phyloP scores from a whole-genome alignment of 805 yeast genomes.

The Isabelozyma pseudorhagii region DNA sequence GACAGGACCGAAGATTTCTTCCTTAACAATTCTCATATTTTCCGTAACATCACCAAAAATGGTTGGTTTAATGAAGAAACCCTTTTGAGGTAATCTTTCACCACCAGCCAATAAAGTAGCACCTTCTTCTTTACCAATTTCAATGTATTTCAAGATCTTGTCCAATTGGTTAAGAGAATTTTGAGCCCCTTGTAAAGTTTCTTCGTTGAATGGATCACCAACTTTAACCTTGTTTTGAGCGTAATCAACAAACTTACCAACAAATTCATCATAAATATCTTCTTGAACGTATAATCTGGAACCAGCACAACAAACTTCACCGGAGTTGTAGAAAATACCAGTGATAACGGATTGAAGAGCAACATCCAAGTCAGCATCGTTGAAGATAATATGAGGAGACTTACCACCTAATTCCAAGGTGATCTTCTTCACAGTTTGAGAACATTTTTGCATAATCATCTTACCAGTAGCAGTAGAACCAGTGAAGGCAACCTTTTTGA shows the following conservation, averaged over 20 bases:
- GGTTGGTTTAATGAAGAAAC: constrained; percentile 76
- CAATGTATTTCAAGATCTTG: constrained; percentile 73
- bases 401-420: constrained; percentile 96
- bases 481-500: constrained; percentile 90
- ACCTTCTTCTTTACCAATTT: constrained; percentile 79
- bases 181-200: constrained; percentile 87
- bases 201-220: constrained; percentile 83
- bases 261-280: constrained; percentile 72
- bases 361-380: constrained; percentile 76
- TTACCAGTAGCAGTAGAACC: constrained; percentile 94
- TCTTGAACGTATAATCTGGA: constrained; percentile 90
- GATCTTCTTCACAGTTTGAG: constrained; percentile 79
- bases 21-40: constrained; percentile 72
- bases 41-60: constrained; percentile 78
- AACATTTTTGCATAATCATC: constrained; percentile 74
- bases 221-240: constrained; percentile 53
- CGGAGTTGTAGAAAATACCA: constrained; percentile 91
- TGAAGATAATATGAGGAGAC: constrained; percentile 86
- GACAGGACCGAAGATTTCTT: constrained; percentile 95
- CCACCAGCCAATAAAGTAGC: constrained; percentile 84
- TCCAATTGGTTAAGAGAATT: constrained; percentile 77
- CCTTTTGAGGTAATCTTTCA: constrained; percentile 65
- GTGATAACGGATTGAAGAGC: constrained; percentile 72
- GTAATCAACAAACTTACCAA: constrained; percentile 58
- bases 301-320: constrained; percentile 95